A percentile compares a stretch with the other conserved stretches of the same genome.
Conservation (phyloP, 139 green algal genomes). For the Chlamydomonas incerta region DNA sequence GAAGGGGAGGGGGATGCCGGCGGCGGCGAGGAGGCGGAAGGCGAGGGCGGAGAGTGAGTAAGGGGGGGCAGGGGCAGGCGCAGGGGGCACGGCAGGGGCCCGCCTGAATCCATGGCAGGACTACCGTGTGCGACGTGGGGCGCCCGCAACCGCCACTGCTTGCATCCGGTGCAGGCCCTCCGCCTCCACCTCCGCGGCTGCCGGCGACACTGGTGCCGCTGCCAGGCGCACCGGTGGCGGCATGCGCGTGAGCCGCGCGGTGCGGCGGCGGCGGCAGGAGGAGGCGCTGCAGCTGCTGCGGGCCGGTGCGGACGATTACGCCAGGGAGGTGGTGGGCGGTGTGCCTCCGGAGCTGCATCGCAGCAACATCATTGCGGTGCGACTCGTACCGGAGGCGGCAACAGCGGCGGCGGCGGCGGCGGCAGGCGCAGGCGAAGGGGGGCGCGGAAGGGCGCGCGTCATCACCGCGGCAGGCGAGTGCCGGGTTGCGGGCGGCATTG, state of each 20-base stretch:
- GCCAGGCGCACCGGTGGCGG: too few relatives aligned
- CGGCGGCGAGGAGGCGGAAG: too few relatives aligned
- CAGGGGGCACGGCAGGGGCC: too few relatives aligned
- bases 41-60: neutral
- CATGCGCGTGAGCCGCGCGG: neutral
- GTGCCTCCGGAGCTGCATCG: neutral
- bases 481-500: too few relatives aligned
- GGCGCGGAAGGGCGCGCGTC: neutral
- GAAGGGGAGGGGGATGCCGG: neutral
- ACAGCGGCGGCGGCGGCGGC: neutral
- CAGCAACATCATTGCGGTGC: constrained; percentile 39
- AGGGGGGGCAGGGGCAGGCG: too few relatives aligned
- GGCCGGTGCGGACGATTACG: neutral
- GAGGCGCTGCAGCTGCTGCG: constrained; percentile 36
- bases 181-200: neutral
- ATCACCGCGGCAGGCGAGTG: constrained; percentile 10
- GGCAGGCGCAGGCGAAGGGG: constrained; percentile 38
- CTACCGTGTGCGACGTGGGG: too few relatives aligned
- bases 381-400: constrained; percentile 30
- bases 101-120: too few relatives aligned
- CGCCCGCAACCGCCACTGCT: too few relatives aligned
- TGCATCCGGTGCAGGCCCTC: neutral
- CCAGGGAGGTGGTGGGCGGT: neutral
- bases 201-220: neutral
- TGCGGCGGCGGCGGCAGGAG: neutral